Evolutionary conservation across 371 early-diverging fungal species (phyloP).

Genomic region (Mortierella sp.): DNA sequence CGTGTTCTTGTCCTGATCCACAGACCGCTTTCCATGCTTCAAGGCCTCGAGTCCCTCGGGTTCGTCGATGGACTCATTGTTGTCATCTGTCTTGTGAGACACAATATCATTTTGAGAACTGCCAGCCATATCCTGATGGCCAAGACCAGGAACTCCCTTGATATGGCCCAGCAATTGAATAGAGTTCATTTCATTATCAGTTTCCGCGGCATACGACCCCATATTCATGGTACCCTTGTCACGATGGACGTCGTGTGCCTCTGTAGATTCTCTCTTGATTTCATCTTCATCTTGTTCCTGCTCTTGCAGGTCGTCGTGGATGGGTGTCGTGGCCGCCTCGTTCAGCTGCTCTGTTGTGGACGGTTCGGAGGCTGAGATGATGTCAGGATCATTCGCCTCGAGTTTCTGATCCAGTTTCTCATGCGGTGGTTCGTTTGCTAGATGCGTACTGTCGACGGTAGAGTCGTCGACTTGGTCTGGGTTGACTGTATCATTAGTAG

Average conservation of each 20-base stretch:
- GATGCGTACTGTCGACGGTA: constrained; percentile 20
- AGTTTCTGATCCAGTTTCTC: constrained; percentile 30
- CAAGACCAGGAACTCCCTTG: constrained; percentile 7
- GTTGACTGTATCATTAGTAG: neutral
- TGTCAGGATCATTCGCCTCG: constrained; percentile 27
- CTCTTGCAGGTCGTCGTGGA: constrained; percentile 15
- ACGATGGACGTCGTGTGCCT: neutral
- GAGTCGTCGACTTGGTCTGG: neutral
- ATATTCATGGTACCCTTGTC: neutral
- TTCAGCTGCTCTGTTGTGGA: constrained; percentile 6
- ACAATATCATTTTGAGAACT: neutral
- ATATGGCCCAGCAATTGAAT: constrained; percentile 7
- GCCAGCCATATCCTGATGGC: neutral
- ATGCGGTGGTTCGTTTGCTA: constrained; percentile 6
- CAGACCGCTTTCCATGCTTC: constrained; percentile 28
- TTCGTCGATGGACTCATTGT: neutral
- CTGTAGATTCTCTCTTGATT: neutral
- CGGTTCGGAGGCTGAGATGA: neutral
- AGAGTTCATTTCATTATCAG: neutral
- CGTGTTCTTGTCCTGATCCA: constrained; percentile 31
- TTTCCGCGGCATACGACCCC: neutral
- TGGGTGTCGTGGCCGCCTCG: constrained; percentile 19
- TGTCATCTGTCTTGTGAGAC: neutral
- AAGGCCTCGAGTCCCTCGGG: constrained; percentile 2
- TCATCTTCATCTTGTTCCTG: neutral